Evolutionary conservation across 1,284 basidiomycete species (phyloP), one percentile per base, ranked within the genome.

Genomic region (Tilletia setariae): DNA sequence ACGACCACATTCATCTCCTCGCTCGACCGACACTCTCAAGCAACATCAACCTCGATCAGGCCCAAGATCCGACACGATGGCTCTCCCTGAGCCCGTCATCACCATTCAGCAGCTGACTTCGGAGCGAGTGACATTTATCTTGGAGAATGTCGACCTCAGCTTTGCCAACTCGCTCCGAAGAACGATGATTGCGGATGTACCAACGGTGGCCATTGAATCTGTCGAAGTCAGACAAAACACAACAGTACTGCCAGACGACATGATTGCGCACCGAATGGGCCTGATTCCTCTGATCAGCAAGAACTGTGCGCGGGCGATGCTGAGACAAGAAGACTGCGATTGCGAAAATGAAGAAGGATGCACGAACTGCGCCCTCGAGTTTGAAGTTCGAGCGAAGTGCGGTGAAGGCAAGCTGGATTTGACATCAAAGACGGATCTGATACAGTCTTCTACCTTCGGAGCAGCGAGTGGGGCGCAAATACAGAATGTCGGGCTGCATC

Each of bases 161-260:
- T 80, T 81, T 66, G 80, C 80, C 65, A 82, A 82, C 69, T 76
- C 80, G 47, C 69, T 82, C 65, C 67, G 80, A 53, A 70, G 80
- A 11, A 74, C 76, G 44, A 77, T 82, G 70, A 82, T 82, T 23
- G 80, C 80, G 8, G 80, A 82, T 47, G 78, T 82, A 6, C 77
- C 79, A 1, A 82, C 80, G 13, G 76, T 81, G 25, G 95, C 94
- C 30, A 98, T 99, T 77, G 96, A 98, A 85, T 90, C 95, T 84
- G 95, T 98, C 2, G 92, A 95, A 82, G 91, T 98, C 74, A 87
- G 90, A 72, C 88, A 88, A 68, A 99, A 99, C 83, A 95, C 93
- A 8, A 90, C 91, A 0, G 94, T 98, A 2, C 85, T 99, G 42
- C 92, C 95, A 1, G 96, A 99, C 84, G 96, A 99, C 85, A 96